Evolutionary conservation across 2,329 filamentous ascomycete genomes (phyloP), one percentile per base, ranked within the genome.

Genomic region (Rhynchosporium secalis): DNA sequence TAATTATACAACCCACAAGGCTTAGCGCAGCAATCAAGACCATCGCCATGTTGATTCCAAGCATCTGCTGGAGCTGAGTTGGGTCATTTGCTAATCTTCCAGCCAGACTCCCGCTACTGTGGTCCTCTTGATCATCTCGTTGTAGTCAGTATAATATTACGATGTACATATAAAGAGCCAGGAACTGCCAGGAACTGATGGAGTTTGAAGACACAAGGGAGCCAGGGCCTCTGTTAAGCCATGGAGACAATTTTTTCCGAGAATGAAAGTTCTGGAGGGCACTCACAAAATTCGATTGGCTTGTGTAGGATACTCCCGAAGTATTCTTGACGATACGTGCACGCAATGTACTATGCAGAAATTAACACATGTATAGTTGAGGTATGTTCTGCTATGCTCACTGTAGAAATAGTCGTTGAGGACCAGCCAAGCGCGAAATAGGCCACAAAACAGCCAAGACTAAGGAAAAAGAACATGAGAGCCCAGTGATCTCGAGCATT

Each of bases 21-120:
- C 84, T 88, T 71, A 91, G 87, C 28, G 88, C 71, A 8, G 87
- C 85, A 26, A 87, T 83, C 63, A 80, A 79, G 2, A 85, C 81
- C 66, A 90, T 80, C 1, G 85, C 78, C 71, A 74, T 72, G 38
- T 79, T 82, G 0, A 77, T 68, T 0, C 80, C 79, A 26, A 84
- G 72, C 3, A 83, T 69, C 62, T 84, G 81, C 68, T 80, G 77
- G 0, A 84, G 67, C 31, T 80, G 76, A 10, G 79, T 80, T 2
- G 81, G 78, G 52, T 82, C 78, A 6, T 79, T 78, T 0, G 79
- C 76, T 7, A 83, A 72, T 10, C 78, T 75, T 4, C 78, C 78
- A 4, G 79, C 77, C 8, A 84, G 69, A 3, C 78, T 76, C 3
- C 81, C 81, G 3, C 77, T 76, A 1, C 80, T 76, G 65, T 83